Evolutionary conservation across 1,284 basidiomycete species (phyloP), one percentile per base, ranked within the genome.

Genomic region (Cutaneotrichosporon cavernicola): DNA sequence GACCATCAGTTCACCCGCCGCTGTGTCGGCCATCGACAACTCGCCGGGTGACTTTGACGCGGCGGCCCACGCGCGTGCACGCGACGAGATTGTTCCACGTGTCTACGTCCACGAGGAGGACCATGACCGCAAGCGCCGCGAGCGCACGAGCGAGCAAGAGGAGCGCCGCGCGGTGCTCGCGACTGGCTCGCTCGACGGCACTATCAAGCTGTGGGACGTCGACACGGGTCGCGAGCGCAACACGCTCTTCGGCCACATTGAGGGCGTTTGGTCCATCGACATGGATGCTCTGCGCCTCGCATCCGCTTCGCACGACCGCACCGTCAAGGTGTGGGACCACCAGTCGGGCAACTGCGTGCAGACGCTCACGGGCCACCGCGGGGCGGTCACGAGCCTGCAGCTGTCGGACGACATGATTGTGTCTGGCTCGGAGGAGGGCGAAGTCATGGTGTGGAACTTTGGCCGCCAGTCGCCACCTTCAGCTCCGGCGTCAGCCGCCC

Each of bases 331-430:
- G 47, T 99, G 97, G 97, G 91, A 91, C 68, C 86, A 90, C 63
- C 93, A 97, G 74, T 89, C 94, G 64, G 92, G 90, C 26, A 85
- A 86, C 64, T 97, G 94, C 72, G 89, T 89, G 21, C 86, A 91
- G 59, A 99, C 97, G 1, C 85, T 99, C 5, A 91, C 97, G 21
- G 96, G 95, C 1, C 97, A 99, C 77, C 86, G 92, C 56, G 94
- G 91, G 34, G 92, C 96, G 4, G 94, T 98, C 56, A 97, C 92
- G 21, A 92, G 92, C 72, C 83, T 98, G 40, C 89, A 88, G 36
- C 84, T 99, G 3, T 91, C 90, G 1, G 96, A 98, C 78, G 95
- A 97, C 79, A 95, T 95, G 82, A 91, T 98, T 65, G 88, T 98
- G 7, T 94, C 92, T 34, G 96, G 95, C 2, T 91, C 91, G 70